These are phyloP conservation scores for Gynochthodes officinalis DNA, from an alignment of 257 asterid genomes.

Conservation along the genomic window DNA sequence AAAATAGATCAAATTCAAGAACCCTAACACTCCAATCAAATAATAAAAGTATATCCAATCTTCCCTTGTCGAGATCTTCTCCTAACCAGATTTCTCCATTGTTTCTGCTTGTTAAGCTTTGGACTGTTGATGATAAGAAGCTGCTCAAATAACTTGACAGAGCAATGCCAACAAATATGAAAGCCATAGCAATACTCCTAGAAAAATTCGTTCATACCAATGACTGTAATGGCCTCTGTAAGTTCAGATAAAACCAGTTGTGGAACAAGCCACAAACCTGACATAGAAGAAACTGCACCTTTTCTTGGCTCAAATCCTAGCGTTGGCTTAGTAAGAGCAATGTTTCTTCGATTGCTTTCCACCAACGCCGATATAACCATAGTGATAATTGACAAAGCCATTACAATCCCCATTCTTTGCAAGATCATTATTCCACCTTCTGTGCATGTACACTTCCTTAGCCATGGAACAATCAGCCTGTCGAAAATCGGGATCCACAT, in stretches of 20 bases:
- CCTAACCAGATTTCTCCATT: constrained; percentile 30
- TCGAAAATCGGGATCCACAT: constrained; percentile 34
- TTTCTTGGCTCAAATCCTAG: constrained; percentile 1
- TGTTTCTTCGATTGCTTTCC: constrained; percentile 13
- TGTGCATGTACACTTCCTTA: constrained; percentile 19
- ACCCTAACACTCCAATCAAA: constrained; percentile 22
- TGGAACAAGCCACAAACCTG: constrained; percentile 34
- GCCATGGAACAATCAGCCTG: constrained; percentile 27
- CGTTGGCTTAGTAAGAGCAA: constrained; percentile 19
- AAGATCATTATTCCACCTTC: constrained; percentile 31
- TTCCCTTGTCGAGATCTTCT: constrained; percentile 37
- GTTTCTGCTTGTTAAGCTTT: constrained; percentile 13
- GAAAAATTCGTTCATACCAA: constrained; percentile 30
- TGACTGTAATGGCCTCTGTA: constrained; percentile 30
- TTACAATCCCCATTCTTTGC: constrained; percentile 31
- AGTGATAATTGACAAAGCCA: constrained; percentile 14
- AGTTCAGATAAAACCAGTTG: constrained; percentile 30
- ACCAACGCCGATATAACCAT: constrained; percentile 27
- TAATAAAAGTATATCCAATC: constrained; percentile 36
- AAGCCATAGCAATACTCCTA: constrained; percentile 35
- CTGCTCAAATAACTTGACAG: constrained; percentile 25
- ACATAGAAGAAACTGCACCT: constrained; percentile 28
- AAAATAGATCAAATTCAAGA: constrained; percentile 27
- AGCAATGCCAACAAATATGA: constrained; percentile 27
- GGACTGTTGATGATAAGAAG: constrained; percentile 22